These are phyloP conservation scores for Fimicolochytrium jonesii DNA, from an alignment of 192 early-diverging fungal genomes.

Conservation along the genomic window DNA sequence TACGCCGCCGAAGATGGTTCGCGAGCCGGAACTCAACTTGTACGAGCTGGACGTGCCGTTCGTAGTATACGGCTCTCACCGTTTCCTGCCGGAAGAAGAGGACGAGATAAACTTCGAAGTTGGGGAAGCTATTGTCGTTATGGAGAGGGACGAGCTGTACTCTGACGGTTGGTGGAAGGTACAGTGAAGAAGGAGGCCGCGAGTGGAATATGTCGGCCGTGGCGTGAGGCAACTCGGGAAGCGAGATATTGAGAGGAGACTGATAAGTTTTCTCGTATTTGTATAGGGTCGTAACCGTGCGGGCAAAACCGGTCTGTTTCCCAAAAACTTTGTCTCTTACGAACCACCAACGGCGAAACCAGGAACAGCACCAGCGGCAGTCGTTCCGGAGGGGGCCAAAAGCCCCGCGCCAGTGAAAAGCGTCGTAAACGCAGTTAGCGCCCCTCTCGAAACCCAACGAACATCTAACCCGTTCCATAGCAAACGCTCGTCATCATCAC, in stretches of 20 bases:
- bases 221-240: too few species aligned
- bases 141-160: constrained; percentile 66
- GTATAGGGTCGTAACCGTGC: constrained; percentile 61
- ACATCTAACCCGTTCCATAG: too few species aligned
- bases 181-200: too few species aligned
- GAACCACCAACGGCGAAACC: constrained; percentile 10
- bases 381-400: too few species aligned
- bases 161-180: constrained; percentile 72
- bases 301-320: constrained; percentile 69
- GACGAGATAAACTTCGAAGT: constrained; percentile 66
- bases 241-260: too few species aligned
- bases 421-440: too few species aligned
- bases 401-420: too few species aligned
- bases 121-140: constrained; percentile 64
- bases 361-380: background rate
- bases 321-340: constrained; percentile 59
- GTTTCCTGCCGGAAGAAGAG: constrained; percentile 42
- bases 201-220: too few species aligned
- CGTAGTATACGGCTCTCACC: constrained; percentile 21
- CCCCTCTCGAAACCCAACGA: too few species aligned
- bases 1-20: too few species aligned
- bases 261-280: background rate
- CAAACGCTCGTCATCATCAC: too few species aligned
- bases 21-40: constrained; percentile 1
- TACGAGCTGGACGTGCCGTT: constrained; percentile 11